Conservation (phyloP, 495 filamentous ascomycete genomes). For the Neurospora cerealis region DNA sequence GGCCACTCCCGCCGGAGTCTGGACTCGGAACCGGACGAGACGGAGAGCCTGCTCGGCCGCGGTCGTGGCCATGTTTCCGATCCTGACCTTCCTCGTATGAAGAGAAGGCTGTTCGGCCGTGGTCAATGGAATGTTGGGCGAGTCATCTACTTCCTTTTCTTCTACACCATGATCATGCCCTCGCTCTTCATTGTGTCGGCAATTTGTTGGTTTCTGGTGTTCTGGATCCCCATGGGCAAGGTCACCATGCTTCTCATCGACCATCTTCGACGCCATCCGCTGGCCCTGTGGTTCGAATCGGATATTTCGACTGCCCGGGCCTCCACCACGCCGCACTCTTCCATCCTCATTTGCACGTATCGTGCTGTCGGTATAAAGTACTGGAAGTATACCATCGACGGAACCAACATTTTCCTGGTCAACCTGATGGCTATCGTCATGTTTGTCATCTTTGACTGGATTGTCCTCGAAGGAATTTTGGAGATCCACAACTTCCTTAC, state of each 20-base stretch:
- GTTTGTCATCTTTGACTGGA: conserved; percentile 91
- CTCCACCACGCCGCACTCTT: conserved; percentile 60
- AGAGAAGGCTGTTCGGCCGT: conserved; percentile 85
- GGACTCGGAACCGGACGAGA: conserved; percentile 74
- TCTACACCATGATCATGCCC: conserved; percentile 91
- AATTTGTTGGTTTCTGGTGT: conserved; percentile 92
- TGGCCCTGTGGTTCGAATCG: conserved; percentile 87
- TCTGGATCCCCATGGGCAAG: conserved; percentile 98
- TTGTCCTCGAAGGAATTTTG: conserved; percentile 55
- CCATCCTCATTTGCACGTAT: conserved; percentile 93
- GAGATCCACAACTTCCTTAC: conserved; percentile 63
- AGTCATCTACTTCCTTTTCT: conserved; percentile 92
- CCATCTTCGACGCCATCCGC: conserved; percentile 85
- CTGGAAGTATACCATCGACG: conserved; percentile 98
- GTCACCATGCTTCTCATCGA: conserved; percentile 82
- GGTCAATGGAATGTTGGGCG: conserved; percentile 92
- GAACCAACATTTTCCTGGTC: conserved; percentile 98
- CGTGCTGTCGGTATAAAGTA: conserved; percentile 89
- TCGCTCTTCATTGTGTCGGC: conserved; percentile 73
- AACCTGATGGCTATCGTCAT: conserved; percentile 85
- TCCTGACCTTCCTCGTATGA: conserved; percentile 48
- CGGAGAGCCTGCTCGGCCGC: conserved; percentile 79
- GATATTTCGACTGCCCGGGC: conserved; percentile 66
- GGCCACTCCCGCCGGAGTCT: conserved; percentile 83
- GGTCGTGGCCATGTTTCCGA: conserved; percentile 28